Conservation (phyloP, 148 eudicot species). For the Cornus florida region DNA sequence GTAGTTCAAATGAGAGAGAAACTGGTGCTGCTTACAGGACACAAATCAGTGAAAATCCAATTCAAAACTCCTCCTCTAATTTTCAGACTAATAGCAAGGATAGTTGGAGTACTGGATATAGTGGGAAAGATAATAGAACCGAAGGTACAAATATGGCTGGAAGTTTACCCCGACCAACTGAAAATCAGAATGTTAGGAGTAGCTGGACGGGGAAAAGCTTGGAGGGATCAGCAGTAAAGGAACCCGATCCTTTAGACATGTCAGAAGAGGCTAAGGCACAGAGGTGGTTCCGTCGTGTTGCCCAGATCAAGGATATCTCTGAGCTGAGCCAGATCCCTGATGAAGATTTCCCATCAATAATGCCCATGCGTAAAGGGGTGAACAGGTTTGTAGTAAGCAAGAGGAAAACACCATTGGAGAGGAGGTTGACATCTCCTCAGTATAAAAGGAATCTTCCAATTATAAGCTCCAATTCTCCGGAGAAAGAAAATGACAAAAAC, state of each 20-base stretch:
- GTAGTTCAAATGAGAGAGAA: slow-evolving; percentile 11
- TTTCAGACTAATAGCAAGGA: slow-evolving; percentile 13
- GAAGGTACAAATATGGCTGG: slow-evolving; percentile 11
- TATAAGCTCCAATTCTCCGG: slow-evolving; percentile 48
- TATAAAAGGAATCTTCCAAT: slow-evolving; percentile 66
- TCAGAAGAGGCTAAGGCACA: slow-evolving; percentile 97
- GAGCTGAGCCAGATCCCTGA: slow-evolving; percentile 95
- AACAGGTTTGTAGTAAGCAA: slow-evolving; percentile 97
- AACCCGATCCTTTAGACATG: slow-evolving; percentile 89
- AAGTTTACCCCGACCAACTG: slow-evolving; percentile 14
- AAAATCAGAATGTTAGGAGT: slow-evolving; percentile 25
- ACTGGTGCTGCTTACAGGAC: not conserved
- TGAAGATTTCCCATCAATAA: slow-evolving; percentile 93
- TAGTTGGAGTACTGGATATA: slow-evolving; percentile 9
- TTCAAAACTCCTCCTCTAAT: slow-evolving; percentile 8
- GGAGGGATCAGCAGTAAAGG: slow-evolving; percentile 93
- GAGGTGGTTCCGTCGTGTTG: slow-evolving; percentile 86
- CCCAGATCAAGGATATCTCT: slow-evolving; percentile 92
- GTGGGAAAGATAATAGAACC: slow-evolving; percentile 14
- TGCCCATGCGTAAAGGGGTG: slow-evolving; percentile 98
- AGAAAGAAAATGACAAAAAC: slow-evolving; percentile 41
- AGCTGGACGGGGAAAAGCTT: slow-evolving; percentile 72
- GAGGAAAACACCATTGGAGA: slow-evolving; percentile 91
- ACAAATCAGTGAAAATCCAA: slow-evolving; percentile 15
- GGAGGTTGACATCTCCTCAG: slow-evolving; percentile 81